Conservation (phyloP, 768 basidiomycete genomes). For the Psilocybe tampanensis region DNA sequence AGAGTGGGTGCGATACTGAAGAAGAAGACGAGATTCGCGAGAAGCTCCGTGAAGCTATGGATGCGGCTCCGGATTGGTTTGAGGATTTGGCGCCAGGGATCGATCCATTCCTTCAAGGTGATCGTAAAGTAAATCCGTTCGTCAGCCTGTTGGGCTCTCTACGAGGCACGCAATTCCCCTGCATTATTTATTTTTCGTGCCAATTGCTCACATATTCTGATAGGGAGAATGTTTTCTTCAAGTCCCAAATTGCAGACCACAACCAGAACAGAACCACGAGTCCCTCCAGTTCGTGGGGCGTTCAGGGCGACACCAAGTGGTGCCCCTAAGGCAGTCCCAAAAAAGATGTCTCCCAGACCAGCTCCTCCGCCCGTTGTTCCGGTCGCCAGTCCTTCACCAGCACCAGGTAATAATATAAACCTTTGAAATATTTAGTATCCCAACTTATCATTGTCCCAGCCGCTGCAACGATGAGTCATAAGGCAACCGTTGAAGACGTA, state of each 20-base stretch:
- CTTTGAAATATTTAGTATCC: not conserved
- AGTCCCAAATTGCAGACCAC: constrained; percentile 41
- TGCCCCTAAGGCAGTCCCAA: constrained; percentile 27
- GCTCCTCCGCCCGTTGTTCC: constrained; percentile 11
- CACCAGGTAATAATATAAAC: not conserved
- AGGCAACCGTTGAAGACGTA: constrained; percentile 69
- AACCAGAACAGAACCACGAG: constrained; percentile 26
- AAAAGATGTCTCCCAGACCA: constrained; percentile 24
- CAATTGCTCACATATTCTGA: not conserved
- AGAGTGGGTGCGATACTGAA: constrained; percentile 56
- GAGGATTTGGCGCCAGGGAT: constrained; percentile 46
- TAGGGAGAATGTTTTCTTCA: constrained; percentile 67
- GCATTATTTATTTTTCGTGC: constrained; percentile 2
- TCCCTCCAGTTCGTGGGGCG: constrained; percentile 22
- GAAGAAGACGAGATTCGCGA: constrained; percentile 68
- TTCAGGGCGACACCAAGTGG: constrained; percentile 31
- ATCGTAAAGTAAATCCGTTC: constrained; percentile 74
- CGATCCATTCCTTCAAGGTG: constrained; percentile 49
- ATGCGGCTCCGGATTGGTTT: constrained; percentile 62
- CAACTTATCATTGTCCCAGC: not conserved
- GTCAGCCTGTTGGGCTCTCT: constrained; percentile 74
- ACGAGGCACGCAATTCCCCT: constrained; percentile 49
- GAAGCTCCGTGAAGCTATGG: constrained; percentile 72
- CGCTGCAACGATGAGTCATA: constrained; percentile 35
- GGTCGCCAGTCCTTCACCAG: not conserved